A percentile compares a stretch with the other conserved stretches of the same genome.
Evolutionary conservation across 140 eudicot genomes (phyloP).

Genomic region (Cichorium intybus): DNA sequence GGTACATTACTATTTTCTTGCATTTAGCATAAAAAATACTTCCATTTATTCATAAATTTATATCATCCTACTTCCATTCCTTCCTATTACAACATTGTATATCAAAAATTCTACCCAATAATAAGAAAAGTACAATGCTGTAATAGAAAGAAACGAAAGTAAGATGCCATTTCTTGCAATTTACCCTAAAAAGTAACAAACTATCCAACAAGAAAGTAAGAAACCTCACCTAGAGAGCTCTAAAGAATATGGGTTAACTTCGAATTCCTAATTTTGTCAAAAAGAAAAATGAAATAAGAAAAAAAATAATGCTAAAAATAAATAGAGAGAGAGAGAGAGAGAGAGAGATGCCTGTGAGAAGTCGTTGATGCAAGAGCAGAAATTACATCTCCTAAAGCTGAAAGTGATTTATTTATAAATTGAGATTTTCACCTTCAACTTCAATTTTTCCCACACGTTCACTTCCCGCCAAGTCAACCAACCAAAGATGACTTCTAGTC

Average conservation of each 20-base stretch:
- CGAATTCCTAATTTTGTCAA: constrained; percentile 68
- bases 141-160: too few relatives aligned
- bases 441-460: constrained; percentile 89
- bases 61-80: too few relatives aligned
- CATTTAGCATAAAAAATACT: too few relatives aligned
- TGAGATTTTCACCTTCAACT: constrained; percentile 98
- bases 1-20: too few relatives aligned
- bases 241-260: constrained; percentile 96
- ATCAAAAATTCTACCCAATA: too few relatives aligned
- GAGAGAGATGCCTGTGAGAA: constrained; percentile 62
- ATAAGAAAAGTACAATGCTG: too few relatives aligned
- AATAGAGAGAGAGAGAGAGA: not conserved
- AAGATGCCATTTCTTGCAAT: too few relatives aligned
- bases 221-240: constrained; percentile 90
- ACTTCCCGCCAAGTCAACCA: constrained; percentile 97
- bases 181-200: too few relatives aligned
- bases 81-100: too few relatives aligned
- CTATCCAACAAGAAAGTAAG: too few relatives aligned
- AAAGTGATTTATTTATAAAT: constrained; percentile 85
- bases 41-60: too few relatives aligned
- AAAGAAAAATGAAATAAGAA: constrained; percentile 5
- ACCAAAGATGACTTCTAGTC: constrained; percentile 95
- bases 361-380: constrained; percentile 95
- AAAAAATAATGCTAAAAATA: not conserved
- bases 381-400: constrained; percentile 95